Percentiles rank a stretch among this genome's conserved stretches.
Conservation (phyloP, 805 yeast species). For the Citeromyces nyonsensis region DNA sequence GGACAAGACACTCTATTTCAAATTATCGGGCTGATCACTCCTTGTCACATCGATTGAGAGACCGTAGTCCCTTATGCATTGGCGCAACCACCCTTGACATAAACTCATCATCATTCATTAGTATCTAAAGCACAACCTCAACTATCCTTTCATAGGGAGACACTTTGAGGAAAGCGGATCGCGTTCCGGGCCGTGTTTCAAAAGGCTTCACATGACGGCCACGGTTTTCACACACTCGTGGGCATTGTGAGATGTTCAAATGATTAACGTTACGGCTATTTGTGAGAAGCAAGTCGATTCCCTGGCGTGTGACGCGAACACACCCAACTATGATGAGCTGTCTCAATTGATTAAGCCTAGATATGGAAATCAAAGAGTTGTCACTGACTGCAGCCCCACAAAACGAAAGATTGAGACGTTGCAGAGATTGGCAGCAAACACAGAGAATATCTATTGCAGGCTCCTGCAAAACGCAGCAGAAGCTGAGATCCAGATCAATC, state of each 20-base stretch:
- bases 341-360: slow-evolving; percentile 34
- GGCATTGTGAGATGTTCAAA: slow-evolving; percentile 58
- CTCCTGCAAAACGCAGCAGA: slow-evolving; percentile 66
- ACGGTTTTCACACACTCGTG: slow-evolving; percentile 48
- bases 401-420: slow-evolving; percentile 43
- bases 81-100: no score
- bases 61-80: no score
- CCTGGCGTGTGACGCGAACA: slow-evolving; percentile 62
- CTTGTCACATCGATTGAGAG: no score
- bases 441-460: slow-evolving; percentile 51
- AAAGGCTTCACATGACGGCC: slow-evolving; percentile 45
- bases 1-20: no score
- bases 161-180: slow-evolving; percentile 39
- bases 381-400: slow-evolving; percentile 77
- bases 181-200: slow-evolving; percentile 31
- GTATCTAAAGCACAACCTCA: slow-evolving; percentile 31
- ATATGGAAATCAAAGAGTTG: slow-evolving; percentile 43
- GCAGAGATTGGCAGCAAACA: slow-evolving; percentile 44
- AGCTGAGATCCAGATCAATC: slow-evolving; percentile 43
- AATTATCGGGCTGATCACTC: no score
- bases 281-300: slow-evolving; percentile 50
- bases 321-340: slow-evolving; percentile 49
- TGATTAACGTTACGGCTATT: slow-evolving; percentile 35
- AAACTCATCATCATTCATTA: no score
- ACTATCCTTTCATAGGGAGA: slow-evolving; percentile 34